phyloP scores from a whole-genome alignment of 352 stramenopile genomes.

The Globisporangium ultimum region DNA sequence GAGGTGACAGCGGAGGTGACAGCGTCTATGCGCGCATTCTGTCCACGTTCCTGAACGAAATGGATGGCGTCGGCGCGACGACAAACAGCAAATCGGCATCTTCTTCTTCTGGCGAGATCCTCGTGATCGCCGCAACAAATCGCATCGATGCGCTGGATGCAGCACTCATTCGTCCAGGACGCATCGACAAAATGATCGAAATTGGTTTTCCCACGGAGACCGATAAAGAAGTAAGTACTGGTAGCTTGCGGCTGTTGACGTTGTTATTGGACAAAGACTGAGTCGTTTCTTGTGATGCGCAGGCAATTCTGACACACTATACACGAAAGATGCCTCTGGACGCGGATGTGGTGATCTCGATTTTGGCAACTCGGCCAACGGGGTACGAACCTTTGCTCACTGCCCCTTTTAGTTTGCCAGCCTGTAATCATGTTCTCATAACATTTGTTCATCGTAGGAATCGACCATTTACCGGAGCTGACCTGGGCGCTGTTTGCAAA shows the following conservation, averaged over 20 bases:
- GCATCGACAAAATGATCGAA: conserved; percentile 76
- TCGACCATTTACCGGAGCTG: conserved; percentile 51
- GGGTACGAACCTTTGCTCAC: conserved; percentile 20
- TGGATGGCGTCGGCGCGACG: conserved; percentile 68
- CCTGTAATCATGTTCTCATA: conserved; percentile 4
- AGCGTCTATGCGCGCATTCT: conserved; percentile 78
- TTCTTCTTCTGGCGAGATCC: conserved; percentile 33
- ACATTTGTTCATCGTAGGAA: conserved; percentile 18
- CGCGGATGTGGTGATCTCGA: conserved; percentile 44
- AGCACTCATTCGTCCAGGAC: conserved; percentile 66
- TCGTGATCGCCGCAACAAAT: conserved; percentile 78
- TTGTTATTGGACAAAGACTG: conserved; percentile 4
- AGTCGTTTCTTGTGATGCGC: conserved; percentile 1
- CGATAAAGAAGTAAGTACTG: conserved; percentile 26
- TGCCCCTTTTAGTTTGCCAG: not conserved
- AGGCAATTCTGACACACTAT: conserved; percentile 70
- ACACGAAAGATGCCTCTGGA: conserved; percentile 68
- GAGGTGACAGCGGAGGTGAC: conserved; percentile 30
- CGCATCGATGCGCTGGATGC: conserved; percentile 63
- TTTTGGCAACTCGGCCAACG: conserved; percentile 32
- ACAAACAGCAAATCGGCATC: conserved; percentile 15
- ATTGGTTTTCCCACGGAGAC: conserved; percentile 43
- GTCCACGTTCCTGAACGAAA: conserved; percentile 85
- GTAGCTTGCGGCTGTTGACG: not conserved
- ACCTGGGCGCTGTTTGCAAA: conserved; percentile 70